Percentiles rank a stretch among this genome's conserved stretches.
phyloP scores from a whole-genome alignment of 2,329 filamentous ascomycete species.

The Stachybotrys elegans region DNA sequence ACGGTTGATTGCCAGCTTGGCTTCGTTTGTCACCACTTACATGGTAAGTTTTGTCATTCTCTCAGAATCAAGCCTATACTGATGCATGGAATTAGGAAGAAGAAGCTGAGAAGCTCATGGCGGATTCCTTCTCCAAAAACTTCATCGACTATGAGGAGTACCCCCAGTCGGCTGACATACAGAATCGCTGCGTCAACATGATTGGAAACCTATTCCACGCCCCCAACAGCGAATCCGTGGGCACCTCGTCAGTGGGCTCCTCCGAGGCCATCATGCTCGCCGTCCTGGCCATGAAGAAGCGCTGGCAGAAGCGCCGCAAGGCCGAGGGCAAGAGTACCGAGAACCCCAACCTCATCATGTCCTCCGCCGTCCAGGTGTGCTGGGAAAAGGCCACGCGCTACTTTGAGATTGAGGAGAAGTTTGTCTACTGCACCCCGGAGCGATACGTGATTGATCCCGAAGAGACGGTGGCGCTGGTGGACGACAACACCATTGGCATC shows the following conservation, averaged over 20 bases:
- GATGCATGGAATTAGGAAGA: no score
- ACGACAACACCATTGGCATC: slow-evolving; percentile 81
- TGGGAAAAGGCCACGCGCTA: slow-evolving; percentile 92
- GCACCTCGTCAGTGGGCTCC: slow-evolving; percentile 83
- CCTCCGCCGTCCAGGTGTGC: slow-evolving; percentile 90
- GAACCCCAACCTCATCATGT: slow-evolving; percentile 91
- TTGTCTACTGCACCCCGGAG: slow-evolving; percentile 57
- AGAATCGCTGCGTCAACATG: slow-evolving; percentile 89
- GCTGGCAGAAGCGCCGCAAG: slow-evolving; percentile 82
- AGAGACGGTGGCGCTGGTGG: slow-evolving; percentile 54
- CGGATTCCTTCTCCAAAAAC: slow-evolving; percentile 88
- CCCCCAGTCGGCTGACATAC: slow-evolving; percentile 74
- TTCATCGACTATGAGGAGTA: slow-evolving; percentile 90
- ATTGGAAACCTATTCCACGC: slow-evolving; percentile 87
- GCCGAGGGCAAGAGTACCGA: slow-evolving; percentile 77
- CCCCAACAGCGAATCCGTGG: slow-evolving; percentile 66
- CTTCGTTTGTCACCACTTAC: slow-evolving; percentile 92
- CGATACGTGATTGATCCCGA: slow-evolving; percentile 60
- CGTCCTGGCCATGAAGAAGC: slow-evolving; percentile 89
- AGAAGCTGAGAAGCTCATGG: slow-evolving; percentile 93
- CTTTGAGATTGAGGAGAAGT: slow-evolving; percentile 91
- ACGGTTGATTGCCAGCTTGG: slow-evolving; percentile 53
- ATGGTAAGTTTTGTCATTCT: no score
- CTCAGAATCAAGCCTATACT: no score
- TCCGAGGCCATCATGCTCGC: slow-evolving; percentile 84